These are phyloP conservation scores for Inosperma sp. DNA, from an alignment of 768 basidiomycete species.

Conservation along the genomic window DNA sequence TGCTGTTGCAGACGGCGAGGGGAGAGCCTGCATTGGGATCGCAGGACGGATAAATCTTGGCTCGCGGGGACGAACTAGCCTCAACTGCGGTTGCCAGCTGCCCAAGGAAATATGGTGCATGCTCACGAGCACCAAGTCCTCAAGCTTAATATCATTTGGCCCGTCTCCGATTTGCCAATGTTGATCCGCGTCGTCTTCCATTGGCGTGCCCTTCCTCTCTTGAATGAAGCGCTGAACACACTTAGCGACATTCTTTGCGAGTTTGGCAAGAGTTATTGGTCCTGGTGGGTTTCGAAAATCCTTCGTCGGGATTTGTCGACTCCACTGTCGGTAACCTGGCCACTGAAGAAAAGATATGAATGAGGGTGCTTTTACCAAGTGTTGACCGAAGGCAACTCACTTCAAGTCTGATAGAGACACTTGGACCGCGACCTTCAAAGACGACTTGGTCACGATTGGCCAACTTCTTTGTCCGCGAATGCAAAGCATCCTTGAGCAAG, in stretches of 20 bases:
- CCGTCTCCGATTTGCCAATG: conserved; percentile 59
- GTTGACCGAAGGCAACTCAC: conserved; percentile 32
- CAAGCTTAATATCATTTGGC: conserved; percentile 51
- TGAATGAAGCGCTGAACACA: conserved; percentile 65
- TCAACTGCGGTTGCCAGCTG: conserved; percentile 76
- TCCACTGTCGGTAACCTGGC: conserved; percentile 77
- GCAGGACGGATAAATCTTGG: conserved; percentile 7
- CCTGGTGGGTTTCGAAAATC: conserved; percentile 77
- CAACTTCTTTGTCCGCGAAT: conserved; percentile 52
- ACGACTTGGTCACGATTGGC: conserved; percentile 58
- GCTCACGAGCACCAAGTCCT: conserved; percentile 69
- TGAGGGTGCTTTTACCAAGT: conserved; percentile 4
- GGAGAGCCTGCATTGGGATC: no score
- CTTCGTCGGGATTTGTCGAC: conserved; percentile 75
- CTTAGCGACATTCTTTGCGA: conserved; percentile 77
- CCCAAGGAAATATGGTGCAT: conserved; percentile 82
- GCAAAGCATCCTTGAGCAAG: conserved; percentile 58
- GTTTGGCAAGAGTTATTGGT: conserved; percentile 69
- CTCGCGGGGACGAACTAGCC: conserved; percentile 42
- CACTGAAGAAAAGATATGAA: conserved; percentile 42
- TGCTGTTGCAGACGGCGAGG: background rate
- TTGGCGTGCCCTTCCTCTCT: conserved; percentile 21
- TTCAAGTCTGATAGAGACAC: conserved; percentile 75
- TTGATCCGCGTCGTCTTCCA: conserved; percentile 61
- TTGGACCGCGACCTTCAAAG: conserved; percentile 70